These are phyloP conservation scores for Penicillium samsonianum DNA, from an alignment of 495 filamentous ascomycete species.

Conservation along the genomic window DNA sequence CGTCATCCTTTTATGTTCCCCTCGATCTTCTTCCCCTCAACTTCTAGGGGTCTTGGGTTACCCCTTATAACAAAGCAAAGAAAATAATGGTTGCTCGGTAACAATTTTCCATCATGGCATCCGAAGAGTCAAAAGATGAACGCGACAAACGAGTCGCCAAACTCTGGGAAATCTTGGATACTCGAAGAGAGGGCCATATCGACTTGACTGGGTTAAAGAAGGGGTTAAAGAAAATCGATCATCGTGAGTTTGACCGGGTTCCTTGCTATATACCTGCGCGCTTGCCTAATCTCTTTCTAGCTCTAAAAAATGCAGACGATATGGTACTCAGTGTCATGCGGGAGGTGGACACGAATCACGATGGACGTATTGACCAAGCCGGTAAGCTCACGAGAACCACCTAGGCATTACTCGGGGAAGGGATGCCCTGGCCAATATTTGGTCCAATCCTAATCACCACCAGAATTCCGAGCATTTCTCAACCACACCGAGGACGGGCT, in stretches of 20 bases:
- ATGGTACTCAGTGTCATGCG: constrained; percentile 77
- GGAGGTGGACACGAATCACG: constrained; percentile 79
- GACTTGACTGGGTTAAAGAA: constrained; percentile 80
- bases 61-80: not conserved
- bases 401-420: constrained; percentile 6
- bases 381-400: constrained; percentile 55
- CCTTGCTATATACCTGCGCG: constrained; percentile 25
- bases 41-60: not conserved
- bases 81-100: constrained; percentile 45
- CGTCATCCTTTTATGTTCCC: constrained; percentile 12
- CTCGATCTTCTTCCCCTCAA: constrained; percentile 1
- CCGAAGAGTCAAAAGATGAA: constrained; percentile 66
- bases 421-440: constrained; percentile 14
- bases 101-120: constrained; percentile 45
- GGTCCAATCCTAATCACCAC: constrained; percentile 27
- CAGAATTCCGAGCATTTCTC: constrained; percentile 89
- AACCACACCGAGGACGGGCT: constrained; percentile 81
- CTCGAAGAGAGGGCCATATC: constrained; percentile 70
- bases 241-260: constrained; percentile 65
- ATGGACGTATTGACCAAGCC: constrained; percentile 86
- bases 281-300: constrained; percentile 51
- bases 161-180: constrained; percentile 80
- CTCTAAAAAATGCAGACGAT: constrained; percentile 90
- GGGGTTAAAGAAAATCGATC: constrained; percentile 85
- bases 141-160: constrained; percentile 74